Evolutionary conservation across 2,329 filamentous ascomycete genomes (phyloP).

Genomic region (Davidsoniella eucalypti): DNA sequence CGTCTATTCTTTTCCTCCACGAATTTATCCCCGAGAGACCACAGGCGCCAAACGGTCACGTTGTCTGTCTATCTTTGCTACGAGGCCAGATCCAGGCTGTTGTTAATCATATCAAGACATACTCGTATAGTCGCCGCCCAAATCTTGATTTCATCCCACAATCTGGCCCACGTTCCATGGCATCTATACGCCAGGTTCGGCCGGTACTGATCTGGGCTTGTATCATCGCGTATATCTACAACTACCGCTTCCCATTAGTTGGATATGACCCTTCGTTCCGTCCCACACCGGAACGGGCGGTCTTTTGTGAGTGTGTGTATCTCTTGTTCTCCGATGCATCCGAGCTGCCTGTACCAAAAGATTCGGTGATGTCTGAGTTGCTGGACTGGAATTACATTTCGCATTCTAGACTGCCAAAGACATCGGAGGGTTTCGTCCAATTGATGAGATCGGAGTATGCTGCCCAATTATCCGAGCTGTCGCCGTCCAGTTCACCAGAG

Average conservation of each 20-base stretch:
- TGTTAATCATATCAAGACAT: conserved; percentile 11
- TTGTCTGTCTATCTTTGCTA: conserved; percentile 3
- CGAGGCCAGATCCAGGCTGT: conserved; percentile 10
- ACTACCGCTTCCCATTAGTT: conserved; percentile 6
- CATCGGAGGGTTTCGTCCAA: conserved; percentile 5
- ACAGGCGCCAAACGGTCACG: conserved; percentile 8
- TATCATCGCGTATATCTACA: conserved; percentile 12
- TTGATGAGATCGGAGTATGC: conserved; percentile 9
- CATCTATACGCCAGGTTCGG: conserved; percentile 5
- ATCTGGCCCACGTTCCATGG: background rate
- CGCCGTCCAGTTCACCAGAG: background rate
- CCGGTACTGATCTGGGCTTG: conserved; percentile 12
- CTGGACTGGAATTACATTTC: conserved; percentile 11
- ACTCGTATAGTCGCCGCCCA: conserved; percentile 1
- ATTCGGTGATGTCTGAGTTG: conserved; percentile 8
- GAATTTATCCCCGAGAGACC: conserved; percentile 11
- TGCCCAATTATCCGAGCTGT: conserved; percentile 3
- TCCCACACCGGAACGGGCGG: conserved; percentile 6
- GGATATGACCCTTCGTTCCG: conserved; percentile 6
- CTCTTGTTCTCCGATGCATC: conserved; percentile 6
- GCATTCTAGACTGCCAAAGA: conserved; percentile 7
- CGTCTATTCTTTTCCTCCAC: conserved; percentile 5
- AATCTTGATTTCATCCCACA: no score
- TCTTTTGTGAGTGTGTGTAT: conserved; percentile 11
- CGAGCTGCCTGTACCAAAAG: conserved; percentile 1